These are phyloP conservation scores for Gynandropsis gynandra DNA, from an alignment of 345 rosid genomes.

Conservation along the genomic window DNA sequence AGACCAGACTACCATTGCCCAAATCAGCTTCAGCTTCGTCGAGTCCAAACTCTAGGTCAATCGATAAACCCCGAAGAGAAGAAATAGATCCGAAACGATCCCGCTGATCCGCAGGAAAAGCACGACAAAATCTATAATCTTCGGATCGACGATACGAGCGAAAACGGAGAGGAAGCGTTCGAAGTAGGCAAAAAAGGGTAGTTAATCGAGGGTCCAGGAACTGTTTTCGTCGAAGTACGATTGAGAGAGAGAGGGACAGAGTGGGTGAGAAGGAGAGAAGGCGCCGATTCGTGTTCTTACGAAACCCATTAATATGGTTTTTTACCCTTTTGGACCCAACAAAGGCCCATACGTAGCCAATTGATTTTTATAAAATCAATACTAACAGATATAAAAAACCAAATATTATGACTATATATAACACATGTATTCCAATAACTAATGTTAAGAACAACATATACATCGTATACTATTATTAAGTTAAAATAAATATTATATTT, in stretches of 20 bases:
- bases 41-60: no score
- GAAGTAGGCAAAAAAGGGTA: no score
- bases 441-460: no score
- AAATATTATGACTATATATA: no score
- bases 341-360: background rate
- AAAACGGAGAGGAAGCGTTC: slow-evolving; percentile 43
- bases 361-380: no score
- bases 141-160: slow-evolving; percentile 56
- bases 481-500: no score
- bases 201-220: slow-evolving; percentile 94
- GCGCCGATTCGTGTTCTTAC: background rate
- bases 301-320: slow-evolving; percentile 11
- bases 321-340: background rate
- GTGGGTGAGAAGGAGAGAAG: slow-evolving; percentile 62
- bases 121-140: slow-evolving; percentile 54
- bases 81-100: no score
- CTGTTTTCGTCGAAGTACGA: slow-evolving; percentile 90
- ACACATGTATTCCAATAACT: no score
- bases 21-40: slow-evolving; percentile 38
- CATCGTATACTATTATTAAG: no score
- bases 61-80: no score
- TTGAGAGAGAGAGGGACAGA: slow-evolving; percentile 64
- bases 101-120: slow-evolving; percentile 67
- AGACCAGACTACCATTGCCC: slow-evolving; percentile 69
- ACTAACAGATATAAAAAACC: no score